Conservation (phyloP, 2,329 filamentous ascomycete genomes). For the Daldinia sp. region DNA sequence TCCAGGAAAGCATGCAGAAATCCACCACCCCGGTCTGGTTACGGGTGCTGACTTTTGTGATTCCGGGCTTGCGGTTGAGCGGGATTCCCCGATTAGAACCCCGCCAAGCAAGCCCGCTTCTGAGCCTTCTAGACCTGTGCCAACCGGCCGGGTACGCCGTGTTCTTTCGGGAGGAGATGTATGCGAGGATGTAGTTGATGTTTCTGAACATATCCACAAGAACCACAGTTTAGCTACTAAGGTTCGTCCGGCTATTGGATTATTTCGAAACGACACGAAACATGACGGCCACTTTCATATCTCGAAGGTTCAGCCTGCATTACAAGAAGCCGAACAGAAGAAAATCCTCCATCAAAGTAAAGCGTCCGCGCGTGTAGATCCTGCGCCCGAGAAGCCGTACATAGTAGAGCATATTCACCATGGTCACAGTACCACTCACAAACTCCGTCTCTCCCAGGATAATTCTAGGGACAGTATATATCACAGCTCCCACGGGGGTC, state of each 20-base stretch:
- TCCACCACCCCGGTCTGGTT: constrained; percentile 32
- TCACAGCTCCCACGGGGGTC: constrained; percentile 30
- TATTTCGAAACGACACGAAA: constrained; percentile 1
- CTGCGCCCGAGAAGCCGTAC: constrained; percentile 4
- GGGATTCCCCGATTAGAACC: constrained; percentile 32
- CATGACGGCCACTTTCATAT: constrained; percentile 29
- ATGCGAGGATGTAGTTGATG: constrained; percentile 28
- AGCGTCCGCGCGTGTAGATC: neutral
- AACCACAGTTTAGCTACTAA: constrained; percentile 31
- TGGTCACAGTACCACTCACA: constrained; percentile 28
- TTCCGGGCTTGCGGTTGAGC: constrained; percentile 25
- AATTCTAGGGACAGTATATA: neutral
- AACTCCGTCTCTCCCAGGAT: constrained; percentile 34
- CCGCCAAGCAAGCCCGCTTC: constrained; percentile 19
- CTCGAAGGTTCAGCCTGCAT: constrained; percentile 39
- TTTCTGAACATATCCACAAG: constrained; percentile 32
- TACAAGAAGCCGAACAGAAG: neutral
- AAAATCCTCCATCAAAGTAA: constrained; percentile 14
- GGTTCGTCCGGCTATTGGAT: constrained; percentile 32
- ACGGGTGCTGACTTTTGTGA: constrained; percentile 31
- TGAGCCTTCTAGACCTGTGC: neutral
- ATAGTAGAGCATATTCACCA: constrained; percentile 19
- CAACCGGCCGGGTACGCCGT: constrained; percentile 25
- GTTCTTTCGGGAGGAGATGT: constrained; percentile 29
- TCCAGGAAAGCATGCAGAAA: constrained; percentile 17